Evolutionary conservation across 768 basidiomycete species (phyloP).

Genomic region (Rhodotorula paludigena): DNA sequence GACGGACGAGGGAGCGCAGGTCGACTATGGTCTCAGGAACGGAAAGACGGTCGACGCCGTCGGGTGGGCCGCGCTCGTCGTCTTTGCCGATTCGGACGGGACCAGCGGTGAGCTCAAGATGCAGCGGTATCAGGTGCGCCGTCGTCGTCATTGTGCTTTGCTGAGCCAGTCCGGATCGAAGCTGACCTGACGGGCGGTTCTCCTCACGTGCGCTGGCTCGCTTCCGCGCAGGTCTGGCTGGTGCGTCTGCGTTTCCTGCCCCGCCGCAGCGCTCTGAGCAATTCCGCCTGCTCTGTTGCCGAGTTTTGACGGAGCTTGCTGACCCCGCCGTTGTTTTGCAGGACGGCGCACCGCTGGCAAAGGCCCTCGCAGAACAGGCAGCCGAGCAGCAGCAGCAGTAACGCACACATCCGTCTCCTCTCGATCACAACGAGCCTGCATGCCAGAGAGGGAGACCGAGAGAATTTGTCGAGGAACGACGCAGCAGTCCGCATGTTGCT

Average conservation of each 20-base stretch:
- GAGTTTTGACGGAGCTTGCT: neutral
- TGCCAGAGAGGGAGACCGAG: no score
- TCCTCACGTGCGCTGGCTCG: neutral
- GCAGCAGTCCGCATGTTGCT: no score
- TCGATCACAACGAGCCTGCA: no score
- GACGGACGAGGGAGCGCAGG: slow-evolving; percentile 1
- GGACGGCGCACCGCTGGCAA: slow-evolving; percentile 22
- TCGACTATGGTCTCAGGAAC: slow-evolving; percentile 30
- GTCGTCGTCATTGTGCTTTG: neutral
- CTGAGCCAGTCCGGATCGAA: neutral
- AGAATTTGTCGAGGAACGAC: no score
- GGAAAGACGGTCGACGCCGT: slow-evolving; percentile 23
- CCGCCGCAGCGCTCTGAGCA: no score
- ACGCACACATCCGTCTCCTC: no score
- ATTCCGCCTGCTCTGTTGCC: no score
- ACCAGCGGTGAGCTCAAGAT: slow-evolving; percentile 6
- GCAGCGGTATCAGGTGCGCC: slow-evolving; percentile 25
- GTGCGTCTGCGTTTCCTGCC: neutral
- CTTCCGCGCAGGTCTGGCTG: slow-evolving; percentile 20
- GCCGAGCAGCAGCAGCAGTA: neutral
- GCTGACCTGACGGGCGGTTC: neutral
- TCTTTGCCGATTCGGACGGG: neutral
- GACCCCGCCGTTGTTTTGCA: neutral
- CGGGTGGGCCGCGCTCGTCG: slow-evolving; percentile 22
- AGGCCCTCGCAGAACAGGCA: slow-evolving; percentile 8